phyloP scores from a whole-genome alignment of 768 basidiomycete genomes.

The Trametes coccinea region DNA sequence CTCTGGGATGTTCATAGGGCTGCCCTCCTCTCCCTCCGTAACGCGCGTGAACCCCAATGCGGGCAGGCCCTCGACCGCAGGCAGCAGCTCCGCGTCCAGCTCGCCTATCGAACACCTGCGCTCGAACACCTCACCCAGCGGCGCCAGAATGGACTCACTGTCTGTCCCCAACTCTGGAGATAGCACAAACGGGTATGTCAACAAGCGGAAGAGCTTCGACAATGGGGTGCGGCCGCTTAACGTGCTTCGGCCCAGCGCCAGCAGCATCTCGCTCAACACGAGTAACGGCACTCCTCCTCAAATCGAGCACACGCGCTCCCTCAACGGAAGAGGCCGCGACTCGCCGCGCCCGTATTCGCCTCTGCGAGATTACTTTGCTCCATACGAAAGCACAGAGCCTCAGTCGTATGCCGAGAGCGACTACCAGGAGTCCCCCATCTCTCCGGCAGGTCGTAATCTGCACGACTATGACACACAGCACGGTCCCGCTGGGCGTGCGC shows the following conservation, averaged over 20 bases:
- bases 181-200: slow-evolving; percentile 14
- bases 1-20: slow-evolving; percentile 23
- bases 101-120: slow-evolving; percentile 22
- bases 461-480: slow-evolving; percentile 2
- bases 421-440: slow-evolving; percentile 16
- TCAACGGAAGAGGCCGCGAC: slow-evolving; percentile 23
- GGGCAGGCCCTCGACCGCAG: slow-evolving; percentile 19
- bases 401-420: slow-evolving; percentile 14
- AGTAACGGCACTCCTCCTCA: slow-evolving; percentile 7
- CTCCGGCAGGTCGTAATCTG: slow-evolving; percentile 7
- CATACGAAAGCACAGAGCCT: slow-evolving; percentile 17
- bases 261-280: slow-evolving; percentile 16
- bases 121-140: slow-evolving; percentile 19
- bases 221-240: slow-evolving; percentile 44
- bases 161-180: slow-evolving; percentile 17
- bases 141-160: slow-evolving; percentile 22
- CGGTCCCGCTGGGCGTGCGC: slow-evolving; percentile 18
- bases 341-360: slow-evolving; percentile 35
- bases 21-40: slow-evolving; percentile 23
- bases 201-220: slow-evolving; percentile 47
- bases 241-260: slow-evolving; percentile 30
- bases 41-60: slow-evolving; percentile 10
- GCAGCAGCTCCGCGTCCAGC: slow-evolving; percentile 14
- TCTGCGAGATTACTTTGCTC: slow-evolving; percentile 34
- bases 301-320: slow-evolving; percentile 6